Evolutionary conservation across 495 filamentous ascomycete genomes (phyloP).

Genomic region (Daldinia caldariorum): DNA sequence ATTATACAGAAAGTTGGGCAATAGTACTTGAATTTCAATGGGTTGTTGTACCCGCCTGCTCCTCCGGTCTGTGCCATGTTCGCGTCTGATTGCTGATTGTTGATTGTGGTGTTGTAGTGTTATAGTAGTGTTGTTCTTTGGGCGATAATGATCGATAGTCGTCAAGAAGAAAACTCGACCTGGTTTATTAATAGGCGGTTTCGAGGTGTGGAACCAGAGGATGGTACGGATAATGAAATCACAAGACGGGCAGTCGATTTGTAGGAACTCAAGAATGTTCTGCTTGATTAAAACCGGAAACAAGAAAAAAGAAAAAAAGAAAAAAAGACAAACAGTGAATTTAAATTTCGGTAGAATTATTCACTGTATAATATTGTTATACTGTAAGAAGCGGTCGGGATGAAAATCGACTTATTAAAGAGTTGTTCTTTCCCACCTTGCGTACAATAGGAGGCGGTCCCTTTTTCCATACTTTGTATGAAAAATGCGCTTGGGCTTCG

Average conservation of each 20-base stretch:
- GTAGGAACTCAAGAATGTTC: constrained; percentile 11
- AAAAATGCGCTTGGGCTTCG: constrained; percentile 40
- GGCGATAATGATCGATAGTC: constrained; percentile 8
- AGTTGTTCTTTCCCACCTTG: constrained; percentile 33
- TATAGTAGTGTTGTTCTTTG: constrained; percentile 3
- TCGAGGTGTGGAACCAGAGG: constrained; percentile 16
- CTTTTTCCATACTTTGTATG: constrained; percentile 14
- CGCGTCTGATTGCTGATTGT: constrained; percentile 14
- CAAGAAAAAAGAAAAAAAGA: constrained; percentile 4
- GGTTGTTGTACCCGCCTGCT: constrained; percentile 93
- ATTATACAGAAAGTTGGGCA: constrained; percentile 26
- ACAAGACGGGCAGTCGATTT: constrained; percentile 5
- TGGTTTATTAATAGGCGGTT: constrained; percentile 12
- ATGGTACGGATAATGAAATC: constrained; percentile 15
- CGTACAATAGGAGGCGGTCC: constrained; percentile 41
- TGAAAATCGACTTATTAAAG: constrained; percentile 19
- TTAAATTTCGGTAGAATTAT: constrained; percentile 19
- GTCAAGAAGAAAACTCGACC: constrained; percentile 14
- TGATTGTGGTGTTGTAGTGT: constrained; percentile 10
- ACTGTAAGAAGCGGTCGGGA: constrained; percentile 3
- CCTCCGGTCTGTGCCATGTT: constrained; percentile 61
- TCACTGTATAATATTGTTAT: constrained; percentile 14
- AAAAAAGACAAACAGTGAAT: constrained; percentile 15
- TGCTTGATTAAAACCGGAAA: constrained; percentile 9
- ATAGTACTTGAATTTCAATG: constrained; percentile 96